Evolutionary conservation across 1,284 basidiomycete species (phyloP).

Genomic region (Thecaphora thlaspeos): DNA sequence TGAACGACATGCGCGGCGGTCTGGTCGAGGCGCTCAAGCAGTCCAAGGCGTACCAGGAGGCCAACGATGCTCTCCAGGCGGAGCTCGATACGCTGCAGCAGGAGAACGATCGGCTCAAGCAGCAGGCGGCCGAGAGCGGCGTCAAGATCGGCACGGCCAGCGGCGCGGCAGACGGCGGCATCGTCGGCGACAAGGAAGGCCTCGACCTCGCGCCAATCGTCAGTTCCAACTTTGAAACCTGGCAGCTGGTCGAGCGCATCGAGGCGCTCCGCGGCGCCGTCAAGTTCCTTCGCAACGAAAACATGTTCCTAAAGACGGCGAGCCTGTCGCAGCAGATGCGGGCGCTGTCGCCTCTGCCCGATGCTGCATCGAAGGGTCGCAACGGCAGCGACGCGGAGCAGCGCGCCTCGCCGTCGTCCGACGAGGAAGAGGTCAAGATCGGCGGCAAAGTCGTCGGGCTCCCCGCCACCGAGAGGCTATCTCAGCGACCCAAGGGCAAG

Average conservation of each 20-base stretch:
- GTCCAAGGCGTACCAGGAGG: slow-evolving; percentile 84
- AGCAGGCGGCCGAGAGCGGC: slow-evolving; percentile 54
- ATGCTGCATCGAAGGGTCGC: background rate
- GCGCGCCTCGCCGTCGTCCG: background rate
- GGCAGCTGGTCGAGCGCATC: slow-evolving; percentile 64
- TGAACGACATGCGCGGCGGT: slow-evolving; percentile 76
- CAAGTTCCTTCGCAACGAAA: slow-evolving; percentile 84
- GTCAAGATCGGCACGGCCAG: background rate
- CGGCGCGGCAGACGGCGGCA: slow-evolving; percentile 4
- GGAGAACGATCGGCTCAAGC: slow-evolving; percentile 79
- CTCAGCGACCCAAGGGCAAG: background rate
- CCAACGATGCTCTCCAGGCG: slow-evolving; percentile 84
- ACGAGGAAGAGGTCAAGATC: slow-evolving; percentile 1
- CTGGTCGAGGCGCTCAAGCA: slow-evolving; percentile 78
- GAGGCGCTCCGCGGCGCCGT: slow-evolving; percentile 85
- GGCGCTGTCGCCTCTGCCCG: slow-evolving; percentile 62
- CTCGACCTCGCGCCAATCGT: slow-evolving; percentile 5
- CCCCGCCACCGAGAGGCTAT: background rate
- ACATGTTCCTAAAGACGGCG: slow-evolving; percentile 84
- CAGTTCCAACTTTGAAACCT: slow-evolving; percentile 32
- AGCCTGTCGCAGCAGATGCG: slow-evolving; percentile 80
- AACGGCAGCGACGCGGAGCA: background rate
- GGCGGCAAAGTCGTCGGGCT: background rate
- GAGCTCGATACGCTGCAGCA: slow-evolving; percentile 83
- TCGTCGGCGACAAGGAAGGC: background rate